A percentile compares a stretch with the other conserved stretches of the same genome.
Conservation (phyloP, 148 eudicot species). For the Selenicereus undatus region DNA sequence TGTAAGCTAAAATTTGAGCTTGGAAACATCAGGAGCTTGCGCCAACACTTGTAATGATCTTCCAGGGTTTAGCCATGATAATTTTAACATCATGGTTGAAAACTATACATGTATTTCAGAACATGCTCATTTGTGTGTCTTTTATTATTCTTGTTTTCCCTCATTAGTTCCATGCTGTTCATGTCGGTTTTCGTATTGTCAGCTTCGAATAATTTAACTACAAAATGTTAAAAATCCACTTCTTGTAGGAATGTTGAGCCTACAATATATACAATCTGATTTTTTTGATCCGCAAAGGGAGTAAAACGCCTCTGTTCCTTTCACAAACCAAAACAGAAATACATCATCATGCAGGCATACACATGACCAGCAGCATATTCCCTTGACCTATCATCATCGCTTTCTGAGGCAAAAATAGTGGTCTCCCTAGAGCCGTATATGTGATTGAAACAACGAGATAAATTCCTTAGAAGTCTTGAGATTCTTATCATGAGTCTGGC, state of each 20-base stretch:
- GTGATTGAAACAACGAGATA: neutral
- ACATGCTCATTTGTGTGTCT: too few relatives aligned
- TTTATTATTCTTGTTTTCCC: too few relatives aligned
- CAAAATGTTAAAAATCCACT: too few relatives aligned
- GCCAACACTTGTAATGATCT: too few relatives aligned
- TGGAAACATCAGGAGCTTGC: too few relatives aligned
- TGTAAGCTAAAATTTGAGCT: too few relatives aligned
- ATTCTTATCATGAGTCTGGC: slow-evolving; percentile 6
- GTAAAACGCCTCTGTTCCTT: neutral
- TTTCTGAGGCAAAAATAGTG: neutral
- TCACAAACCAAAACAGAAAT: neutral
- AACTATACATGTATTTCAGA: too few relatives aligned
- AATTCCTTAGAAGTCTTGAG: slow-evolving; percentile 6
- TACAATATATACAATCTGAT: neutral
- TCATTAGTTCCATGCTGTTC: too few relatives aligned
- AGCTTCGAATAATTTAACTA: too few relatives aligned
- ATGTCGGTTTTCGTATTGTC: too few relatives aligned
- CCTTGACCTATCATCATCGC: slow-evolving; percentile 9
- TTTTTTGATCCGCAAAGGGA: slow-evolving; percentile 4
- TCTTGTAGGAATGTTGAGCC: neutral
- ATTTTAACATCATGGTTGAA: too few relatives aligned
- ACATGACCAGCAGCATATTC: neutral
- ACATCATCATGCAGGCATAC: neutral
- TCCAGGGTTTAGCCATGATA: too few relatives aligned
- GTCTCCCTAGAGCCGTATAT: neutral